These are phyloP conservation scores for Cryphonectria nitschkei DNA, from an alignment of 2,329 filamentous ascomycete species.

Conservation along the genomic window DNA sequence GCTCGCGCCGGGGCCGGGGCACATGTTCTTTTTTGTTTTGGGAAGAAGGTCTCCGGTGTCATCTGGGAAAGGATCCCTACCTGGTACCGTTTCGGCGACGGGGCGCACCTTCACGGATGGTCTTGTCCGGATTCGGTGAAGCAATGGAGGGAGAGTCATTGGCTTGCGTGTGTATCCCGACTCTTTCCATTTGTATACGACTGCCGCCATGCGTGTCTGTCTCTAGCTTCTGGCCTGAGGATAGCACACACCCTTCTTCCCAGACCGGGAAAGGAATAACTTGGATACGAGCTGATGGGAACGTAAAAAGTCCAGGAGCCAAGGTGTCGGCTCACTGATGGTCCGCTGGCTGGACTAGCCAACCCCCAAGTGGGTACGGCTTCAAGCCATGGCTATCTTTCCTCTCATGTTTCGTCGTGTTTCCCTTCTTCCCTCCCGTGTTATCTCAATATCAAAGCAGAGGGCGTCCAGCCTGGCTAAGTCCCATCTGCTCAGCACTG, in stretches of 20 bases:
- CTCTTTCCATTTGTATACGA: not conserved
- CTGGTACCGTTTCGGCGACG: not conserved
- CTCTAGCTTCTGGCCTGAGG: not conserved
- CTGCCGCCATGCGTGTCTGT: not conserved
- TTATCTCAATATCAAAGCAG: not conserved
- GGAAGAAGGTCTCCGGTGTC: slow-evolving; percentile 4
- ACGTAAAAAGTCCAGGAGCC: not conserved
- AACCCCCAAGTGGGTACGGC: not conserved
- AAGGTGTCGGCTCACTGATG: not conserved
- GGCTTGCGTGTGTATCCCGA: not conserved
- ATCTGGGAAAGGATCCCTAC: not conserved
- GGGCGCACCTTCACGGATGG: not conserved
- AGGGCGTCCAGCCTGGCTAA: not conserved
- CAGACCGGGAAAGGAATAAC: not conserved
- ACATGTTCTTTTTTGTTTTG: not conserved
- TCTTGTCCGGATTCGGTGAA: not conserved
- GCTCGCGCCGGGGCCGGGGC: not conserved
- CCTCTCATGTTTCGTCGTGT: too few relatives aligned
- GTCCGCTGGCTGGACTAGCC: not conserved
- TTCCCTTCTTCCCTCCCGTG: not conserved
- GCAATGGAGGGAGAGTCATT: not conserved
- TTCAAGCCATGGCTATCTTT: not conserved
- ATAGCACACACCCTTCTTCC: not conserved
- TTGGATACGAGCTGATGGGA: not conserved
- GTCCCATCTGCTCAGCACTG: not conserved